These are phyloP conservation scores for Eucalyptus erythrocorys DNA, from an alignment of 345 rosid species.

Conservation along the genomic window DNA sequence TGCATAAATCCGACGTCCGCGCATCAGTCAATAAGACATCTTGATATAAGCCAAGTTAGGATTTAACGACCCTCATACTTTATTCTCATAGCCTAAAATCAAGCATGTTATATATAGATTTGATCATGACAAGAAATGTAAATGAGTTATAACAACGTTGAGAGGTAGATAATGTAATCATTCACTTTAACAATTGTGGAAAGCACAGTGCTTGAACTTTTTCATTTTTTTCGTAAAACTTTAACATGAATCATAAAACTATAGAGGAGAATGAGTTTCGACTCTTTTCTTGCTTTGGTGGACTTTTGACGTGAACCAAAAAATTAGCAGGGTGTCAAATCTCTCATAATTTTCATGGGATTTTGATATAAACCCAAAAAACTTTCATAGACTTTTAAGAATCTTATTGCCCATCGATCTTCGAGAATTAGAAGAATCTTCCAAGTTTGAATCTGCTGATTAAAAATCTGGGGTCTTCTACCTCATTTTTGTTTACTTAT, in stretches of 20 bases:
- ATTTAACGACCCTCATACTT: too few species aligned
- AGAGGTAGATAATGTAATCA: not conserved
- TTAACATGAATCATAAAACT: not conserved
- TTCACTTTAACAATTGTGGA: not conserved
- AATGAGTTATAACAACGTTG: not conserved
- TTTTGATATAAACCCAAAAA: not conserved
- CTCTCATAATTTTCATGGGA: not conserved
- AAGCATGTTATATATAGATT: too few species aligned
- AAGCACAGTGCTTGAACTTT: not conserved
- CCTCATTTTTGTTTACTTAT: not conserved
- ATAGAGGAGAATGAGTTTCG: not conserved
- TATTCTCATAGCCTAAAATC: too few species aligned
- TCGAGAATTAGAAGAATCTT: not conserved
- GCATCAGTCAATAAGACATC: too few species aligned
- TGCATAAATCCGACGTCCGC: fast-evolving
- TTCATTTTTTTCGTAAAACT: not conserved
- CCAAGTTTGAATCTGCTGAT: not conserved
- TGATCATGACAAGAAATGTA: not conserved
- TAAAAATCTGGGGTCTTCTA: not conserved
- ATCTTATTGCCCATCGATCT: not conserved
- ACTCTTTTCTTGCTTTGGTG: not conserved
- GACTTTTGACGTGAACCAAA: not conserved
- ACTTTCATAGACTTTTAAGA: not conserved
- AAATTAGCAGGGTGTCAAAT: not conserved
- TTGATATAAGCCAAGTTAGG: too few species aligned